Conservation (phyloP, 73 alveolate species). For the Stentor roeselii region DNA sequence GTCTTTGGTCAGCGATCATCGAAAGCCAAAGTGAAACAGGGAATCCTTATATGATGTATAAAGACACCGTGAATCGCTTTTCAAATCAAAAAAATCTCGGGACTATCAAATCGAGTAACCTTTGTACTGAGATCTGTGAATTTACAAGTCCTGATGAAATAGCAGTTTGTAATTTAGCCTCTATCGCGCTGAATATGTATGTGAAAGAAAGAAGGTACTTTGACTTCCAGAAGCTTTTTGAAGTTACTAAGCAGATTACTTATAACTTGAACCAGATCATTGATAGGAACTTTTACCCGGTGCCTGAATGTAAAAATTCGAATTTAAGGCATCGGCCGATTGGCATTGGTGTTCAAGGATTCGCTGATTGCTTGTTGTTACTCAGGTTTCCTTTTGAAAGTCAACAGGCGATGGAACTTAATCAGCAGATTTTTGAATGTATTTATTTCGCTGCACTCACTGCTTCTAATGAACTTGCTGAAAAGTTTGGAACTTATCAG, state of each 20-base stretch:
- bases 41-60: conserved; percentile 92
- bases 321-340: conserved; percentile 93
- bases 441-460: conserved; percentile 89
- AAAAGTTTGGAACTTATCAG: conserved; percentile 68
- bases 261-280: conserved; percentile 73
- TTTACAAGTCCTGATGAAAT: conserved; percentile 88
- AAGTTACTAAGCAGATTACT: conserved; percentile 71
- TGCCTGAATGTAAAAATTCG: conserved; percentile 83
- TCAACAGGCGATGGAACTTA: conserved; percentile 71
- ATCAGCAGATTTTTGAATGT: conserved; percentile 87
- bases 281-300: conserved; percentile 83
- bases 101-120: conserved; percentile 89
- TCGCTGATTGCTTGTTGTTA: conserved; percentile 89
- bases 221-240: conserved; percentile 81
- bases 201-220: conserved; percentile 63
- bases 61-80: conserved; percentile 85
- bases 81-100: conserved; percentile 92
- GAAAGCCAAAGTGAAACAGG: conserved; percentile 93
- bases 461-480: conserved; percentile 78
- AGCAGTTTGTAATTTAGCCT: conserved; percentile 97
- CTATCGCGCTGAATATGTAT: conserved; percentile 78
- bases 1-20: conserved; percentile 85
- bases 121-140: conserved; percentile 92
- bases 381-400: conserved; percentile 88
- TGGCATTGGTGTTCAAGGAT: conserved; percentile 94